Evolutionary conservation across 2,329 filamentous ascomycete species (phyloP).

Genomic region (Ciborinia camelliae): DNA sequence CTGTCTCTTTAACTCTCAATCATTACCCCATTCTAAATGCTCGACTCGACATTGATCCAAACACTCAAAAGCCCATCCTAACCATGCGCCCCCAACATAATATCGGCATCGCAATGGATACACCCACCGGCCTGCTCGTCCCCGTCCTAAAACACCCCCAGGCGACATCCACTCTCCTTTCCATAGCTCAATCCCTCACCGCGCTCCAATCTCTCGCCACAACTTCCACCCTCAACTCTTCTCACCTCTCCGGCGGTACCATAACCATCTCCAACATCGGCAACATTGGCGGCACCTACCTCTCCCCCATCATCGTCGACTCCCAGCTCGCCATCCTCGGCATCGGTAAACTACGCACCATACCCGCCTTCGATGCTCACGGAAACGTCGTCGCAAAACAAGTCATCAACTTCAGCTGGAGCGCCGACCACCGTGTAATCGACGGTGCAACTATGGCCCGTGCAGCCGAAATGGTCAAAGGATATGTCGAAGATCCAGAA

Average conservation of each 20-base stretch:
- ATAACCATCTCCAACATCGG: constrained; percentile 97
- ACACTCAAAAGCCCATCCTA: constrained; percentile 64
- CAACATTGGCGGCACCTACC: constrained; percentile 87
- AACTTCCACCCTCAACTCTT: constrained; percentile 68
- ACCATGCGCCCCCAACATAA: constrained; percentile 83
- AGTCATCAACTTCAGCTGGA: constrained; percentile 91
- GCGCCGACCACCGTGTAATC: constrained; percentile 88
- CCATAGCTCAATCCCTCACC: constrained; percentile 72
- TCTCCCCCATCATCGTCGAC: constrained; percentile 86
- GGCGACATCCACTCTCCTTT: constrained; percentile 68
- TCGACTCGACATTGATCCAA: constrained; percentile 62
- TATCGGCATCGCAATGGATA: constrained; percentile 94
- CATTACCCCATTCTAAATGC: constrained; percentile 86
- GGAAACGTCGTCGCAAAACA: constrained; percentile 66
- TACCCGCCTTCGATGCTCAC: constrained; percentile 70
- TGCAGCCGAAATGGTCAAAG: constrained; percentile 76
- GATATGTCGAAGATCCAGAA: constrained; percentile 79
- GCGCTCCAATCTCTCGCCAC: constrained; percentile 71
- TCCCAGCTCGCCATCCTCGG: constrained; percentile 90
- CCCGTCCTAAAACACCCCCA: constrained; percentile 82
- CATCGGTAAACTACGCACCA: constrained; percentile 72
- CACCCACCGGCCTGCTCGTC: constrained; percentile 80
- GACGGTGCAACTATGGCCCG: constrained; percentile 94
- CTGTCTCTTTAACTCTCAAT: constrained; percentile 78
- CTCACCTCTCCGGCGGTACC: constrained; percentile 80